Evolutionary conservation across 2,329 filamentous ascomycete genomes (phyloP).

Genomic region (Penicillium vulpinum): DNA sequence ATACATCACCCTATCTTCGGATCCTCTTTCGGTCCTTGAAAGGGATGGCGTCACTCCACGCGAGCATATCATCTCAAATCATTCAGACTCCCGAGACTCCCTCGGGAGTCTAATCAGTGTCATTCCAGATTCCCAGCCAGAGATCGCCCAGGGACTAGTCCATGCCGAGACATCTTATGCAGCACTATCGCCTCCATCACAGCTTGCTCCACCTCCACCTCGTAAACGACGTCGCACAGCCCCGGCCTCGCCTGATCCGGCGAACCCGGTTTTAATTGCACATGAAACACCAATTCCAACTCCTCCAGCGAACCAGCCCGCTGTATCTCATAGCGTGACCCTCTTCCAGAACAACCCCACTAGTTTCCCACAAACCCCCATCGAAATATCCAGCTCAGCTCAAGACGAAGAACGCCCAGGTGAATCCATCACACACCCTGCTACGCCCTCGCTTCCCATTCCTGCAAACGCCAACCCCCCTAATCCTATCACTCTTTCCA

Average conservation of each 20-base stretch:
- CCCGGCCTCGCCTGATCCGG: neutral
- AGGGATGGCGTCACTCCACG: neutral
- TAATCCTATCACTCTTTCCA: conserved; percentile 1
- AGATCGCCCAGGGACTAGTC: conserved; percentile 7
- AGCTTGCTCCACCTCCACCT: neutral
- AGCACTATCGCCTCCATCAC: neutral
- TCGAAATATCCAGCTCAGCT: neutral
- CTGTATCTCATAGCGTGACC: neutral
- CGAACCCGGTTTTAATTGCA: neutral
- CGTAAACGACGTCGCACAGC: conserved; percentile 3
- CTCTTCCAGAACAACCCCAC: neutral
- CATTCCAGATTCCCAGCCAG: conserved; percentile 44
- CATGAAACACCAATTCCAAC: neutral
- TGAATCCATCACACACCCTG: neutral
- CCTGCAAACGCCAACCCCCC: neutral
- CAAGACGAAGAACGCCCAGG: neutral
- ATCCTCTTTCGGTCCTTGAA: neutral
- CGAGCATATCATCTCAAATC: neutral
- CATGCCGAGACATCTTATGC: neutral
- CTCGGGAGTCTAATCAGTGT: conserved; percentile 40
- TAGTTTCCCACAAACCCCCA: neutral
- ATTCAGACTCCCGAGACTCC: conserved; percentile 31
- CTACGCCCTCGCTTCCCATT: neutral
- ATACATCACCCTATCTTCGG: neutral
- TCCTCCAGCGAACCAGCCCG: neutral